Percentiles rank a stretch among this genome's conserved stretches.
These are phyloP conservation scores for Nicotiana knightiana DNA, from an alignment of 257 asterid species.

Conservation along the genomic window DNA sequence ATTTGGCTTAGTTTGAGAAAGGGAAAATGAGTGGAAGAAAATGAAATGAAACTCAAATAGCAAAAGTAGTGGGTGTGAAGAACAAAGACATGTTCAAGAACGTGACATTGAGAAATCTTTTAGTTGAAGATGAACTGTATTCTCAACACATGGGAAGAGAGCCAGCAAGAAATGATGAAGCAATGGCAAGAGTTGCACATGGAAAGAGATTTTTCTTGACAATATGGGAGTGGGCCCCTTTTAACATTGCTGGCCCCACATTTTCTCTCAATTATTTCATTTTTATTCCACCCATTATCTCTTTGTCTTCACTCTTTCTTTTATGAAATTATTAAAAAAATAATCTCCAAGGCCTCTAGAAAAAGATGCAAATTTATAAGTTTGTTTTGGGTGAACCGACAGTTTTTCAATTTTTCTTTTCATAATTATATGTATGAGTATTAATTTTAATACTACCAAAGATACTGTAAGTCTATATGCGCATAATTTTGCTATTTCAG, in stretches of 20 bases:
- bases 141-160: conserved; percentile 37
- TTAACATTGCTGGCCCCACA: not conserved
- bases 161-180: conserved; percentile 71
- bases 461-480: not conserved
- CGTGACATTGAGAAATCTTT: conserved; percentile 31
- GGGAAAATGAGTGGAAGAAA: not conserved
- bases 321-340: not conserved
- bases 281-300: conserved; percentile 6
- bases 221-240: conserved; percentile 20
- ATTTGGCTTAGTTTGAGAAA: conserved; percentile 5
- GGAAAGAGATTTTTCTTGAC: conserved; percentile 23
- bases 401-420: not conserved
- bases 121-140: conserved; percentile 23
- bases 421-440: not conserved
- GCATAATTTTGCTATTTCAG: not conserved
- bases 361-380: not conserved
- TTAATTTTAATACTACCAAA: not conserved
- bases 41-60: conserved; percentile 11
- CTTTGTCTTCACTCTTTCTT: not conserved
- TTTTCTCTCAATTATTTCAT: not conserved
- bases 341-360: not conserved
- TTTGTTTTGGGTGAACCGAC: not conserved
- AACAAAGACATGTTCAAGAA: conserved; percentile 22
- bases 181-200: conserved; percentile 36
- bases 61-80: not conserved